Base-by-base conservation (phyloP, 768 basidiomycete species). In the Kwoniella newhampshirensis region DNA sequence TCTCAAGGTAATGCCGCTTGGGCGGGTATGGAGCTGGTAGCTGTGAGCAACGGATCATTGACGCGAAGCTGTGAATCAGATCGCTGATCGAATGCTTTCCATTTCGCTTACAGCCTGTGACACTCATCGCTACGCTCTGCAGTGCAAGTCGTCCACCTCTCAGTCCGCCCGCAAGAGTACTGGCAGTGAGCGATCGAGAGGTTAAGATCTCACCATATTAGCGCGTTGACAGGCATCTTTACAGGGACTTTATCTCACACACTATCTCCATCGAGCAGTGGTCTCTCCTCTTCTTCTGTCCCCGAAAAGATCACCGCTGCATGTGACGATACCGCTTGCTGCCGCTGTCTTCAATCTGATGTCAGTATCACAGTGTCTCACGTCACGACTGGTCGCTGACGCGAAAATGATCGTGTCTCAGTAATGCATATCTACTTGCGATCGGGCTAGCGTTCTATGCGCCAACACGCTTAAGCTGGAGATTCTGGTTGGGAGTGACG, bases 211-310 rank as follows among this genome's bases (percentile, higher is more conserved):
- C 15, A 39, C 11, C 43, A 44, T n/a, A n/a, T n/a, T n/a, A n/a
- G n/a, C n/a, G 8, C 26, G 30, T 42, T 7, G 52, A 2, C 21
- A n/a, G n/a, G n/a, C n/a, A n/a, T n/a, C n/a, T 27, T 6, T 13
- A 9, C 47, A 74, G 13, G 60, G 72, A 6, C 79, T 87, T 49
- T 93, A 82, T 76, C 73, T 91, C 46, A 52, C 81, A 1, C 91
- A 96, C 78, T 94, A 97, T 77, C 60, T 82, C 50, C 91, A 94
- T 76, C 88, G 93, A 47, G 84, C 89, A 4, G 54, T 91, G 47
- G 65, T 96, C 28, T 87, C 85, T 1, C 89, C 90, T 5, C 78
- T 94, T 4, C 82, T 89, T 57, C 86, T 89, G 0, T 88, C 91
- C 0, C 68, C 73, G 20, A 84, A 84, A 28, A 83, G 91, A 41